A percentile compares a stretch with the other conserved stretches of the same genome.
phyloP scores from a whole-genome alignment of 176 grass and related monocot genomes.

The Oryza glaberrima region DNA sequence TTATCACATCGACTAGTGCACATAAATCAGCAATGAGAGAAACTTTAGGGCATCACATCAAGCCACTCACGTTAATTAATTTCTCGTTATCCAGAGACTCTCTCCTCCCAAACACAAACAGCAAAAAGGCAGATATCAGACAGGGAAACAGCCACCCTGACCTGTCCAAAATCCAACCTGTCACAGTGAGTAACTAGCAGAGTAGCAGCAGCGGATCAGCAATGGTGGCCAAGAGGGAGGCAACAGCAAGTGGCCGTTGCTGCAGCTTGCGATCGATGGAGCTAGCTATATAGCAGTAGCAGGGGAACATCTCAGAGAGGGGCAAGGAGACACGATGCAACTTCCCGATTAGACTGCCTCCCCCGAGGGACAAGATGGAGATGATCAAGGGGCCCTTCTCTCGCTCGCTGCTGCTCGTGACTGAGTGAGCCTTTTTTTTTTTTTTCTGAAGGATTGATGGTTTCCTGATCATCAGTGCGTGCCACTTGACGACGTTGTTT shows the following conservation, averaged over 20 bases:
- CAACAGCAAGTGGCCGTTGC: slow-evolving; percentile 27
- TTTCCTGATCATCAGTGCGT: not conserved
- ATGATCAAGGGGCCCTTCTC: not conserved
- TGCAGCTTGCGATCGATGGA: not conserved
- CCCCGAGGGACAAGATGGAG: not conserved
- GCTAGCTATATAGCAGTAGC: not conserved
- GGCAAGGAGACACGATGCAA: slow-evolving; percentile 44
- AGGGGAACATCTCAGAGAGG: slow-evolving; percentile 20
- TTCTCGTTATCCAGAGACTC: not conserved
- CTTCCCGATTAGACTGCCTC: slow-evolving; percentile 33
- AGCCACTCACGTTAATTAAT: not conserved
- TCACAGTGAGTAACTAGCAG: not conserved
- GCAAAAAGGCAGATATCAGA: not conserved
- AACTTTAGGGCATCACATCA: not conserved
- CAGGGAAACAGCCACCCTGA: not conserved
- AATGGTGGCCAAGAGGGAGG: slow-evolving; percentile 10
- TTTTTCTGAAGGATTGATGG: not conserved
- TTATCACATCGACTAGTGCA: too few relatives aligned
- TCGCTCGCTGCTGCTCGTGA: not conserved
- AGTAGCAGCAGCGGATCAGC: not conserved
- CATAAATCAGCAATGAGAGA: not conserved
- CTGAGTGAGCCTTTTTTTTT: not conserved
- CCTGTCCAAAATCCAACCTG: not conserved
- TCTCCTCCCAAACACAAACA: not conserved
- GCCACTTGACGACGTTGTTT: too few relatives aligned